Evolutionary conservation across 2,329 filamentous ascomycete species (phyloP).

Genomic region (Phialophora chinensis): DNA sequence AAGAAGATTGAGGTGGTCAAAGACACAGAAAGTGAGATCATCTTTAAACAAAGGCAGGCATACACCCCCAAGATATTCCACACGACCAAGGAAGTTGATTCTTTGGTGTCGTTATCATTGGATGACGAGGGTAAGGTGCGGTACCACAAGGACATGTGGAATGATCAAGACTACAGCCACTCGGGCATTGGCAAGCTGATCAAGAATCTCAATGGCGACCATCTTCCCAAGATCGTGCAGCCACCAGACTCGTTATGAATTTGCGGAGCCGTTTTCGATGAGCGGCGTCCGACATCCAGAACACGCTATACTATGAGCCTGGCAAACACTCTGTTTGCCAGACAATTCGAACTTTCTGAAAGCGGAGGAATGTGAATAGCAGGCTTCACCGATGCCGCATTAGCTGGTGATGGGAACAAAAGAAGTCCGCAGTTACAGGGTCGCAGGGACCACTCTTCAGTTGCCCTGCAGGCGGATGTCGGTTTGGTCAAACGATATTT

Average conservation of each 20-base stretch:
- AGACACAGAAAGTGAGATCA: constrained; percentile 48
- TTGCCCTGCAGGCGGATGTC: neutral
- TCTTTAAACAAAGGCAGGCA: constrained; percentile 57
- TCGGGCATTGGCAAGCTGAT: constrained; percentile 55
- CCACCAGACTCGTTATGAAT: constrained; percentile 42
- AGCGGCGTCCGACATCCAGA: neutral
- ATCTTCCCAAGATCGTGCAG: constrained; percentile 52
- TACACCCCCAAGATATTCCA: constrained; percentile 52
- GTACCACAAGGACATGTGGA: constrained; percentile 60
- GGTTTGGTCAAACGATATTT: neutral
- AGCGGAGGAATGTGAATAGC: neutral
- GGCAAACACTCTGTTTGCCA: too few species aligned
- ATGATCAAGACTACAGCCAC: constrained; percentile 56
- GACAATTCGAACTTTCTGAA: neutral
- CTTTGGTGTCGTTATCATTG: constrained; percentile 50
- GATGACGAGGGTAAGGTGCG: constrained; percentile 51
- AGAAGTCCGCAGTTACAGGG: neutral
- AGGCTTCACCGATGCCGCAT: neutral
- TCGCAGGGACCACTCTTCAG: neutral
- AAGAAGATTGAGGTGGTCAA: constrained; percentile 52
- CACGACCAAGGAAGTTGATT: constrained; percentile 49
- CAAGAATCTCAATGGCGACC: constrained; percentile 58
- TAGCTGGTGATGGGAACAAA: neutral
- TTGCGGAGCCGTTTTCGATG: neutral
- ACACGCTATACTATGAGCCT: neutral